Evolutionary conservation across 2,329 filamentous ascomycete species (phyloP).

Genomic region (Claviceps sp.): DNA sequence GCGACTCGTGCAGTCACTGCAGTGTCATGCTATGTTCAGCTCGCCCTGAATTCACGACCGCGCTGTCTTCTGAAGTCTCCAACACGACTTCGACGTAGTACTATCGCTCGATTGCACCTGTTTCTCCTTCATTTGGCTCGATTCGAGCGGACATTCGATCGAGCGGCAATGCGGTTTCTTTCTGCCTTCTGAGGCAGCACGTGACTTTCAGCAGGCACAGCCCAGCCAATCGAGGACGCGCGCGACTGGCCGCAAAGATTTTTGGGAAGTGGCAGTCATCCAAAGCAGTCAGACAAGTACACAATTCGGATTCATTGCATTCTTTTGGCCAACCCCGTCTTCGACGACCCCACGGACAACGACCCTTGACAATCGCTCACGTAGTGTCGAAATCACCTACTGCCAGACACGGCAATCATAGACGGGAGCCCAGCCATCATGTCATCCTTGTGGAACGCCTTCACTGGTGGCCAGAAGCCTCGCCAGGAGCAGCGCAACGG

Average conservation of each 20-base stretch:
- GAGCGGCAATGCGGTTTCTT: not conserved
- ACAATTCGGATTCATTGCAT: constrained; percentile 8
- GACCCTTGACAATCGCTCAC: constrained; percentile 4
- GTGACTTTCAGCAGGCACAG: not conserved
- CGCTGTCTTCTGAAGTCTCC: too few species aligned
- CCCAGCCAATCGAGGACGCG: not conserved
- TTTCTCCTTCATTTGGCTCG: constrained; percentile 3
- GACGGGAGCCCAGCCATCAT: constrained; percentile 21
- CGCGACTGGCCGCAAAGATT: constrained; percentile 5
- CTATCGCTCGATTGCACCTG: not conserved
- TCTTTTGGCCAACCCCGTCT: constrained; percentile 6
- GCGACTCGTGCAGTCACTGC: too few species aligned
- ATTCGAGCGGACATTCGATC: not conserved
- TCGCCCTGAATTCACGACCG: too few species aligned
- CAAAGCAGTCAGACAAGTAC: not conserved
- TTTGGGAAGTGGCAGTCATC: constrained; percentile 3
- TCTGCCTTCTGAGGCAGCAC: not conserved
- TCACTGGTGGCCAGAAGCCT: constrained; percentile 45
- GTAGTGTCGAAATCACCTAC: not conserved
- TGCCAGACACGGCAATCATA: not conserved
- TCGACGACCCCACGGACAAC: constrained; percentile 3
- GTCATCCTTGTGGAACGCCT: constrained; percentile 47
- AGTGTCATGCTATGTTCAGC: too few species aligned
- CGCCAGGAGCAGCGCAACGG: constrained; percentile 26
- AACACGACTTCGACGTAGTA: too few species aligned